Percentiles rank a stretch among this genome's conserved stretches.
These are phyloP conservation scores for Fraxinus excelsior DNA, from an alignment of 257 asterid genomes.

Conservation along the genomic window DNA sequence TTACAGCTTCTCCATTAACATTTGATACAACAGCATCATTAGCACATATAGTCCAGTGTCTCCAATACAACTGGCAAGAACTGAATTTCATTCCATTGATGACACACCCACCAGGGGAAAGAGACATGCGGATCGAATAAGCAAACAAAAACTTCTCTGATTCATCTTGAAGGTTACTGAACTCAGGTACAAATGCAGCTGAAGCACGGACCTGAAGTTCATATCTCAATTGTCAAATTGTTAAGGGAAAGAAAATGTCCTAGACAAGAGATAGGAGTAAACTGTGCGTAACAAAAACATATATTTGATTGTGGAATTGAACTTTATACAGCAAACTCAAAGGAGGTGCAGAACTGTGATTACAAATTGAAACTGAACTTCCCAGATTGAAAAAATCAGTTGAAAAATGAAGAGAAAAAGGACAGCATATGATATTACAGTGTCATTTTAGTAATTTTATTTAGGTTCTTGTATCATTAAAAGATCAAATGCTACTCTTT, in stretches of 20 bases:
- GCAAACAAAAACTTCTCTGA: constrained; percentile 58
- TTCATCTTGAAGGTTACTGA: constrained; percentile 61
- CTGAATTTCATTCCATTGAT: constrained; percentile 53
- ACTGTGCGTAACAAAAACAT: neutral
- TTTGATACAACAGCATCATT: constrained; percentile 53
- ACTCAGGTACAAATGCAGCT: constrained; percentile 81
- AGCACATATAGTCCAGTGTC: constrained; percentile 77
- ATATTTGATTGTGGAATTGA: neutral
- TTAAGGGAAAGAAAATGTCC: constrained; percentile 9
- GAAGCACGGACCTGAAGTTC: constrained; percentile 84
- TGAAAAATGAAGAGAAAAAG: neutral
- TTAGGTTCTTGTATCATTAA: neutral
- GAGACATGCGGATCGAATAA: constrained; percentile 84
- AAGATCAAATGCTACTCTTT: constrained; percentile 1
- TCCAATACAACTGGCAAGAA: constrained; percentile 84
- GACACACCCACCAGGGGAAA: constrained; percentile 73
- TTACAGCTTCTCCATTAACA: constrained; percentile 80
- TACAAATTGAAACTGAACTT: neutral
- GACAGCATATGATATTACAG: constrained; percentile 1
- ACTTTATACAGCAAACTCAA: neutral
- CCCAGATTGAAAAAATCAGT: neutral
- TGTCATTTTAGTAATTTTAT: neutral
- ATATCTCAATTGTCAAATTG: constrained; percentile 10
- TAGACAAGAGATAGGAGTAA: constrained; percentile 2
- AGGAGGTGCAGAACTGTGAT: neutral